Conservation (phyloP, 495 filamentous ascomycete genomes). For the Bombardia bombarda region DNA sequence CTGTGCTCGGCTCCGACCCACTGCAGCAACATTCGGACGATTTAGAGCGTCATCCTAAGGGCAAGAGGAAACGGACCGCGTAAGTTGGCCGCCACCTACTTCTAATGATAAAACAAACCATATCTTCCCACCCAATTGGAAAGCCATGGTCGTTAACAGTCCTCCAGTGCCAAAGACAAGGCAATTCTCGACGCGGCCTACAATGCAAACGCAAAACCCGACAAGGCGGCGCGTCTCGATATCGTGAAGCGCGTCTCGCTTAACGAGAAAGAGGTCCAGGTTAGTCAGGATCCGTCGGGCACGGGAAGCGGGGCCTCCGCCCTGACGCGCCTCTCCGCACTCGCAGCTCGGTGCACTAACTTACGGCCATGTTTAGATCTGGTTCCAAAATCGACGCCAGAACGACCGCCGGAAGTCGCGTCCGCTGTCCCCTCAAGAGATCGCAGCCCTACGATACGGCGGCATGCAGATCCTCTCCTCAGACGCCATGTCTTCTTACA, state of each 20-base stretch:
- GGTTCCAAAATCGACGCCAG: slow-evolving; percentile 98
- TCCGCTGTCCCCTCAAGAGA: slow-evolving; percentile 75
- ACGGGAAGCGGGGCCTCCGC: background rate
- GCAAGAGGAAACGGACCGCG: slow-evolving; percentile 49
- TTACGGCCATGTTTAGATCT: slow-evolving; percentile 56
- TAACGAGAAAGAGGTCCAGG: slow-evolving; percentile 97
- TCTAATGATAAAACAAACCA: background rate
- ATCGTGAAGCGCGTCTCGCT: slow-evolving; percentile 80
- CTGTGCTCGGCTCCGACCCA: slow-evolving; percentile 1
- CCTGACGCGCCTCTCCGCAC: background rate
- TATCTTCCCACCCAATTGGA: background rate
- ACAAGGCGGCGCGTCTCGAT: slow-evolving; percentile 76
- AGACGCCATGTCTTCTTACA: slow-evolving; percentile 32
- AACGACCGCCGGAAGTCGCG: slow-evolving; percentile 86
- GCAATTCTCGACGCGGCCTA: slow-evolving; percentile 85
- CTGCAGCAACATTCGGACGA: slow-evolving; percentile 4
- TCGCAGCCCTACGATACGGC: slow-evolving; percentile 52
- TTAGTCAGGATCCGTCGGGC: slow-evolving; percentile 36
- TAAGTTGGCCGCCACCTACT: slow-evolving; percentile 21
- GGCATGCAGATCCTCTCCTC: slow-evolving; percentile 44
- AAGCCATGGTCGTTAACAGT: slow-evolving; percentile 5
- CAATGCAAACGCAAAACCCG: slow-evolving; percentile 77
- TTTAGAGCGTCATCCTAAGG: slow-evolving; percentile 35
- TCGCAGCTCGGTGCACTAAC: background rate
- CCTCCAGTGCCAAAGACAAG: slow-evolving; percentile 74